phyloP scores from a whole-genome alignment of 1,284 basidiomycete species.

The Anthracocystis setariae region DNA sequence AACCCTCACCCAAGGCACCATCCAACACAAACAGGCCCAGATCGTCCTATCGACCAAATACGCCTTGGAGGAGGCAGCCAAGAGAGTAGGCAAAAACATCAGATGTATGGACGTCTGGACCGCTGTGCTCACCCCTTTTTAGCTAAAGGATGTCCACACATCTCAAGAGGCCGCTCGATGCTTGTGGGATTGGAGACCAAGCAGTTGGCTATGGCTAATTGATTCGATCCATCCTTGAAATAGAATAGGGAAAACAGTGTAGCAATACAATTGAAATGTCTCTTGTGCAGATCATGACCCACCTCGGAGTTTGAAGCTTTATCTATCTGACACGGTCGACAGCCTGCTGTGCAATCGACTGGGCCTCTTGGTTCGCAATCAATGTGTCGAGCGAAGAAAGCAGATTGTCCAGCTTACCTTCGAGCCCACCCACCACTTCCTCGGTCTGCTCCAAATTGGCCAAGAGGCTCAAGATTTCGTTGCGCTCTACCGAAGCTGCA shows the following conservation, averaged over 20 bases:
- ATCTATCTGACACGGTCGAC: constrained; percentile 16
- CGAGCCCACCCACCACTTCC: constrained; percentile 40
- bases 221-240: neutral
- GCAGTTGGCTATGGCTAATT: too few relatives aligned
- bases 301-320: too few relatives aligned
- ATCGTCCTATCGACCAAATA: constrained; percentile 19
- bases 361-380: constrained; percentile 43
- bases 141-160: neutral
- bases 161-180: too few relatives aligned
- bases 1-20: neutral
- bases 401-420: constrained; percentile 39
- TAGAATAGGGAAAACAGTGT: too few relatives aligned
- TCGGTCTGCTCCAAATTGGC: constrained; percentile 49
- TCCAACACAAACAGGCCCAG: constrained; percentile 7
- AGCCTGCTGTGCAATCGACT: constrained; percentile 28
- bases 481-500: constrained; percentile 27
- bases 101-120: constrained; percentile 42
- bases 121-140: constrained; percentile 16
- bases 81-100: constrained; percentile 2
- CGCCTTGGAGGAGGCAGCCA: constrained; percentile 18
- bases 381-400: constrained; percentile 39
- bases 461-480: constrained; percentile 41
- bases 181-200: too few relatives aligned
- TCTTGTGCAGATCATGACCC: too few relatives aligned
- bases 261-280: too few relatives aligned